Evolutionary conservation across 1,139 yeast species (phyloP).

Genomic region (Insectozyma bohioensis): DNA sequence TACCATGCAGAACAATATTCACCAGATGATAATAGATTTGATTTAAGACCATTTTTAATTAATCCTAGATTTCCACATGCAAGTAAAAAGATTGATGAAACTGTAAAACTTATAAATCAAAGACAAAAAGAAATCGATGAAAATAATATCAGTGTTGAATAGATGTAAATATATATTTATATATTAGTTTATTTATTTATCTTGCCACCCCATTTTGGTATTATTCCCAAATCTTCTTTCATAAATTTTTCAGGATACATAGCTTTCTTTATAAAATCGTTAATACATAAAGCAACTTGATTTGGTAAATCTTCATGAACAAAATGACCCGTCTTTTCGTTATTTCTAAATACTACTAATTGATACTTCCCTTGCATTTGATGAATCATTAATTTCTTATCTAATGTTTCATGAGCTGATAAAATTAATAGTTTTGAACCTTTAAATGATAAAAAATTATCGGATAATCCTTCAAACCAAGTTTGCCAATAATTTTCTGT

Average conservation of each 20-base stretch:
- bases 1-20: constrained; percentile 98
- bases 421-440: constrained; percentile 72
- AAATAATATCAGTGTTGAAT: constrained; percentile 31
- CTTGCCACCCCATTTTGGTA: constrained; percentile 55
- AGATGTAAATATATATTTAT: constrained; percentile 5
- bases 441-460: constrained; percentile 48
- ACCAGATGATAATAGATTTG: constrained; percentile 96
- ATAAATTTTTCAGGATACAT: constrained; percentile 37
- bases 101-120: constrained; percentile 54
- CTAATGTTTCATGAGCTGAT: constrained; percentile 91
- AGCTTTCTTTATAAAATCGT: constrained; percentile 50
- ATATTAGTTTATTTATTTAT: constrained; percentile 23
- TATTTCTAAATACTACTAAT: constrained; percentile 68
- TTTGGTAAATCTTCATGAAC: constrained; percentile 86
- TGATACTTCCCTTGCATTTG: constrained; percentile 98
- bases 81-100: constrained; percentile 78
- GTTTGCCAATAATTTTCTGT: constrained; percentile 73
- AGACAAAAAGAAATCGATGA: constrained; percentile 28
- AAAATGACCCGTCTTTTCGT: constrained; percentile 76
- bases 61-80: constrained; percentile 93
- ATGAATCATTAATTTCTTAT: constrained; percentile 81
- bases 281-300: constrained; percentile 58
- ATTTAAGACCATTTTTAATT: constrained; percentile 88
- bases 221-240: constrained; percentile 39
- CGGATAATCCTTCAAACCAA: constrained; percentile 80